Evolutionary conservation across 148 eudicot genomes (phyloP), one percentile per base, ranked within the genome.

Genomic region (Dianthus caryophyllus): DNA sequence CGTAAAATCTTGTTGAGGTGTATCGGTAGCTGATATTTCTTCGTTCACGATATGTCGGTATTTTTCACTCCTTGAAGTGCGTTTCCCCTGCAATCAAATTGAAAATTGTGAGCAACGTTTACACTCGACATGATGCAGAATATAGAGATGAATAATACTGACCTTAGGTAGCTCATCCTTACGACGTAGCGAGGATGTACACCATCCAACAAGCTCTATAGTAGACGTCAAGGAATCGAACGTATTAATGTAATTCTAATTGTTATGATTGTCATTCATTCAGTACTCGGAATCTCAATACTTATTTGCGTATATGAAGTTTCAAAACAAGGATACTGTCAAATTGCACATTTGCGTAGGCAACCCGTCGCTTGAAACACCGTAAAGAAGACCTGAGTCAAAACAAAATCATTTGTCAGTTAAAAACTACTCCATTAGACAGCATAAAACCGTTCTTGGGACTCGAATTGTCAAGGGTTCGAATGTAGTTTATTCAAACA

Each of bases 131-230:
- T 52, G 18, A 22, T 0, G 26, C 7, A 12, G 27, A 22, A 52
- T 6, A 0, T 25, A 33, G 30, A 54, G 31, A 27, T 54, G 15
- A 1, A 10, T 17, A 50, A n/a, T n/a, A 18, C 68, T 76, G 41
- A 93, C 98, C 88, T 82, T 76, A 44, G 95, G 95, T 20, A 93
- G 98, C 74, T 93, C 88, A 66, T 56, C 78, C 54, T 68, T 76
- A 49, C 68, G 83, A 26, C 97, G 79, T 47, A 91, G 26, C 18
- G 98, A 93, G 33, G 98, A 85, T 54, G 98, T 87, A 65, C 87
- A 82, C 98, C 98, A 93, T 60, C 98, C 98, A 67, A 93, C 98
- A 71, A 93, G 71, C 70, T 82, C 98, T 93, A 41, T 54, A 51
- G 30, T 22, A 11, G 44, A 59, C 12, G 82, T 88, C 64, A 86